These are phyloP conservation scores for Phytomonas sp. DNA, from an alignment of 208 protist species.

Conservation along the genomic window DNA sequence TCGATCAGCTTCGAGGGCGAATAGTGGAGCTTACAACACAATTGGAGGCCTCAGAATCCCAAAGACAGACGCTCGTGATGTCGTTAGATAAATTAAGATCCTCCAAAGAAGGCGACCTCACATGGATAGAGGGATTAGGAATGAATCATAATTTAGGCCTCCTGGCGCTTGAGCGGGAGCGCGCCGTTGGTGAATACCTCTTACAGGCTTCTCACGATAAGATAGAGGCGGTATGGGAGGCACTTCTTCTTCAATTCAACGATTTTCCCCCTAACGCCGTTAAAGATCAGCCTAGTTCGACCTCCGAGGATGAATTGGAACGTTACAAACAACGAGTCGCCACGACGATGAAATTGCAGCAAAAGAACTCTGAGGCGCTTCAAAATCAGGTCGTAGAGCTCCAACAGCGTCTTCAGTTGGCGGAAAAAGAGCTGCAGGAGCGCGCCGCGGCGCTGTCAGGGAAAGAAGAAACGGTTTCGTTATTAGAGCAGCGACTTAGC, in stretches of 20 bases:
- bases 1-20: slow-evolving; percentile 59
- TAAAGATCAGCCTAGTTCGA: too few species aligned
- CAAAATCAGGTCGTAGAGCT: slow-evolving; percentile 39
- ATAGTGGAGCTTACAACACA: slow-evolving; percentile 40
- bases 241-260: too few species aligned
- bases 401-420: slow-evolving; percentile 18
- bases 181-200: too few species aligned
- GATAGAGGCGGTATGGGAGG: too few species aligned
- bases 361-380: slow-evolving; percentile 42
- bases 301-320: slow-evolving; percentile 9
- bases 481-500: slow-evolving; percentile 18
- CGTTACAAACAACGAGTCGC: slow-evolving; percentile 27
- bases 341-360: slow-evolving; percentile 37
- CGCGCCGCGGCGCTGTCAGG: slow-evolving; percentile 23
- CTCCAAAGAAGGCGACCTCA: too few species aligned
- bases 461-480: slow-evolving; percentile 31
- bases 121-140: too few species aligned
- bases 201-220: too few species aligned
- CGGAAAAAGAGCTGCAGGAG: slow-evolving; percentile 24
- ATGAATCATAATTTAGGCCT: too few species aligned
- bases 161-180: too few species aligned
- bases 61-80: neutral
- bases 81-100: too few species aligned
- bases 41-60: slow-evolving; percentile 20
- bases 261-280: too few species aligned